These are phyloP conservation scores for Fusarium xyrophilum DNA, from an alignment of 2,329 filamentous ascomycete species.

Conservation along the genomic window DNA sequence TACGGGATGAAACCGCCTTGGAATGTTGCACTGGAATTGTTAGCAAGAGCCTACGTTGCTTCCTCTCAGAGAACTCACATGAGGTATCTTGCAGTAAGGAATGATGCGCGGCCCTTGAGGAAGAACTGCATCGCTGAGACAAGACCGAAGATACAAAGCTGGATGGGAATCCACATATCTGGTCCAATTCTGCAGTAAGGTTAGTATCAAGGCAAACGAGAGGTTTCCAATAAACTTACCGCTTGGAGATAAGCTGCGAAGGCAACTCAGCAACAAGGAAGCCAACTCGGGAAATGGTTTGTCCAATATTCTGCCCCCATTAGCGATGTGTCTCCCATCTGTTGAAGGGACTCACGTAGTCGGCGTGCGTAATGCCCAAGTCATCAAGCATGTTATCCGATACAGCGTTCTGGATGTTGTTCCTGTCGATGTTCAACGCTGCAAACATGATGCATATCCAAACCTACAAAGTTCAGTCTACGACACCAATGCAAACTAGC, in stretches of 20 bases:
- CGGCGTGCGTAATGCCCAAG: slow-evolving; percentile 26
- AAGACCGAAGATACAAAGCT: slow-evolving; percentile 48
- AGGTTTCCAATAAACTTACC: not conserved
- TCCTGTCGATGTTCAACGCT: slow-evolving; percentile 47
- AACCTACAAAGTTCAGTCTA: slow-evolving; percentile 27
- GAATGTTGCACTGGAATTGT: not conserved
- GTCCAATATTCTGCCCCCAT: slow-evolving; percentile 3
- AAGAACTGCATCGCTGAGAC: slow-evolving; percentile 47
- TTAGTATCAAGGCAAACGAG: not conserved
- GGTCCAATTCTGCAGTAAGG: slow-evolving; percentile 47
- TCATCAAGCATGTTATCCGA: slow-evolving; percentile 48
- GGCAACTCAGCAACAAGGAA: slow-evolving; percentile 20
- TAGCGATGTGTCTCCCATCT: not conserved
- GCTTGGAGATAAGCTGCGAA: slow-evolving; percentile 13
- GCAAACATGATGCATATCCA: slow-evolving; percentile 42
- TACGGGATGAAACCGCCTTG: not conserved
- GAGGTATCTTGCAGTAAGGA: slow-evolving; percentile 37
- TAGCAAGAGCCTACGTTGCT: not conserved
- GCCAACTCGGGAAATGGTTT: slow-evolving; percentile 25
- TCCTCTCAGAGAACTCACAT: not conserved
- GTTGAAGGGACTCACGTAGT: not conserved
- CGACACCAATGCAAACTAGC: too few species aligned
- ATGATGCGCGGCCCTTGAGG: slow-evolving; percentile 44
- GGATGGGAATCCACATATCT: slow-evolving; percentile 58
- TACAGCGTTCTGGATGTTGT: slow-evolving; percentile 48